Evolutionary conservation across 352 stramenopile species (phyloP).

Genomic region (Blastocystis sp.): DNA sequence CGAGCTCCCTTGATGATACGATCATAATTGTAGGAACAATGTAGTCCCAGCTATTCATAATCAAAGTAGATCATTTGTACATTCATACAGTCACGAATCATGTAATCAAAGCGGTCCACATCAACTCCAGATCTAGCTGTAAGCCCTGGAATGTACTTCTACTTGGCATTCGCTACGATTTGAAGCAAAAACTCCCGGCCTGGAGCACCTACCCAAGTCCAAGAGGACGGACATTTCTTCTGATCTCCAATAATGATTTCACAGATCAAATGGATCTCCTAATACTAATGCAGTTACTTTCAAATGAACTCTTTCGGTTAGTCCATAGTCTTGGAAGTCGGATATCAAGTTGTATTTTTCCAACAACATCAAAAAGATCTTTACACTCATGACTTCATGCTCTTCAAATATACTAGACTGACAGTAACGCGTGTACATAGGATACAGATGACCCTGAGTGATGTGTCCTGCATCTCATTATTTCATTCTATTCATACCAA

Average conservation of each 20-base stretch:
- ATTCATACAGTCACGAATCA: conserved; percentile 58
- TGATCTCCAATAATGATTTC: conserved; percentile 55
- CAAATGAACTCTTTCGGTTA: not conserved
- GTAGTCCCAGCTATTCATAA: not conserved
- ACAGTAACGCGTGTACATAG: conserved; percentile 17
- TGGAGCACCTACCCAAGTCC: conserved; percentile 25
- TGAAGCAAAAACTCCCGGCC: conserved; percentile 58
- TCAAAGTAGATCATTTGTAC: not conserved
- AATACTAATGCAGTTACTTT: not conserved
- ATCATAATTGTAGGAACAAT: conserved; percentile 65
- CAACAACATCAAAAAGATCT: conserved; percentile 21
- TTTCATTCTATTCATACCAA: not conserved
- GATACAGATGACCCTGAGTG: conserved; percentile 50
- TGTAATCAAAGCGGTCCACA: conserved; percentile 67
- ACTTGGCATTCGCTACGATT: conserved; percentile 66
- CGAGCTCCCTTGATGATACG: conserved; percentile 15
- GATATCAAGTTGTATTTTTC: conserved; percentile 28
- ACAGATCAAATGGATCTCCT: conserved; percentile 61
- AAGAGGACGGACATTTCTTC: not conserved
- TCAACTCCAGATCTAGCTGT: conserved; percentile 47
- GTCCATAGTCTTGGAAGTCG: conserved; percentile 14
- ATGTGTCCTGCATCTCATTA: conserved; percentile 10
- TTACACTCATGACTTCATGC: conserved; percentile 59
- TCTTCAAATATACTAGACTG: not conserved
- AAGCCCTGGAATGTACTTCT: not conserved